Base-by-base conservation (phyloP, 2,329 filamentous ascomycete species). In the Chaetomium sp. region DNA sequence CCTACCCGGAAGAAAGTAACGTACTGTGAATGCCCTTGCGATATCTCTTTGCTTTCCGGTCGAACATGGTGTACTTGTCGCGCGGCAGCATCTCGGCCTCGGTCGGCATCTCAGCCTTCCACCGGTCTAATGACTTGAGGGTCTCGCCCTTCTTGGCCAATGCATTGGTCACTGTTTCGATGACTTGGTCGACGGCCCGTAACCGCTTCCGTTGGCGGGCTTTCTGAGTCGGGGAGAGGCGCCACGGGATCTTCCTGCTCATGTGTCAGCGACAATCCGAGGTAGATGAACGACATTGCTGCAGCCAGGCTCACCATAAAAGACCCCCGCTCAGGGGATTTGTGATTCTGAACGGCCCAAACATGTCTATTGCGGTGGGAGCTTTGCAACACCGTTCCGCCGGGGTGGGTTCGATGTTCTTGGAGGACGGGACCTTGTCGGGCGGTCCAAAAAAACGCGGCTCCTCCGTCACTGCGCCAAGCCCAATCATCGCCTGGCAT, bases 31-130 rank as follows among this genome's bases (percentile, higher is more conserved):
- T 93, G 63, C 93, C 92, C 87, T 99, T 99, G 76, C 95, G 85
- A 78, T 98, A 99, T 73, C 87, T 89, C 87, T 93, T 96, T 77
- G 91, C 93, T 79, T 98, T 97, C 72, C 93, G 89, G 79, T 97
- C 94, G 79, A 98, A 99, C 74, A 99, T 90, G 31, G 92, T 97
- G 81, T 99, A 99, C 81, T 99, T 99, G 81, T 99, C 95, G 79
- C 87, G 90, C 55, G 95, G 90, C 77, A 96, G 77, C 95, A 99
- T 99, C 83, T 98, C 93, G 74, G 87, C 85, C 83, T 99, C 95
- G 29, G 87, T 90, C 25, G 95, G 95, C 95, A 99, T 99, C 79
- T 97, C 92, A 45, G 85, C 84, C 83, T 95, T 97, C 95, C 95
- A 99, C 74, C 89, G 82, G 77, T 96, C 90, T 65, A 99, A 83